Evolutionary conservation across 345 rosid genomes (phyloP), one percentile per base, ranked within the genome.

Genomic region (Rhizophora apiculata): DNA sequence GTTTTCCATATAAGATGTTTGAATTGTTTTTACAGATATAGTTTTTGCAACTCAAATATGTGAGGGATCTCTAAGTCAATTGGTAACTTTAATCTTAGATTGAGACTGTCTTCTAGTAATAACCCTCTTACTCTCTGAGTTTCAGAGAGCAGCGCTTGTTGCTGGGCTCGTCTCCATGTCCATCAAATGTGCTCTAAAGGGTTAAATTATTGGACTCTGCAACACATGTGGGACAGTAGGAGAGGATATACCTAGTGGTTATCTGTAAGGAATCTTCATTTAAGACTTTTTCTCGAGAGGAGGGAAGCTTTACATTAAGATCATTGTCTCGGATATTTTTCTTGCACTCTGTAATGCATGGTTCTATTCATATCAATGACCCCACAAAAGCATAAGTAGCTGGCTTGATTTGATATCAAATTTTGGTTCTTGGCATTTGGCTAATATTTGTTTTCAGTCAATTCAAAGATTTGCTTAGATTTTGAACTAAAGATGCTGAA

Each of bases 221-320:
- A 62, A 29, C 56, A 29, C 62, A 54, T 61, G 74, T 80, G 66
- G 68, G 75, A 58, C 71, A 72, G 3, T 54, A 54, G 27, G 26
- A 24, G 27, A 21, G 59, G 15, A 4, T 29, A 55, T 22, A 57
- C 72, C 11, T 79, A 60, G 22, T 68, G 62, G 26, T 34, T 60
- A 53, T 71, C 78, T 52, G 74, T 65, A 68, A 76, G 82, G 81
- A 80, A 70, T 79, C 78, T 74, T 68, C 31, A 36, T 26, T 62
- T 39, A 2, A 62, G 32, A 37, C 26, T 39, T 49, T n/a, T 60
- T 60, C 57, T 20, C 22, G 54, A 39, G 62, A 20, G 32, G 59
- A 68, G 48, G 27, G 36, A 72, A 39, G 57, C 68, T 68, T 48
- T 27, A 18, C 68, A 11, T 20, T 8, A 18, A 19, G 19, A 29